A percentile compares a stretch with the other conserved stretches of the same genome.
Evolutionary conservation across 176 grass and related monocot genomes (phyloP).

Genomic region (Rhynchospora tenuis): DNA sequence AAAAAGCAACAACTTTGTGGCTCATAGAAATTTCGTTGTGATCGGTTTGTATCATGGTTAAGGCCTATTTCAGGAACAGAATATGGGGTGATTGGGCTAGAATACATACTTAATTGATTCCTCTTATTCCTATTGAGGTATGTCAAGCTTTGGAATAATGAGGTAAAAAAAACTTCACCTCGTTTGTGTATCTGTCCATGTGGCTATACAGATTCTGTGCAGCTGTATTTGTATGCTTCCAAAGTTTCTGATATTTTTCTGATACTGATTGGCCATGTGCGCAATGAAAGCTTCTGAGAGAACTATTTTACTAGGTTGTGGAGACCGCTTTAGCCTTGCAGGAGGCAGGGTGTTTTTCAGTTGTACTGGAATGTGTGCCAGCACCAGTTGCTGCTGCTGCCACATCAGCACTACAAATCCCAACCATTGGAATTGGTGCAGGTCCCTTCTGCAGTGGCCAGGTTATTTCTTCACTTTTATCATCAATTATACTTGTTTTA

Average conservation of each 20-base stretch:
- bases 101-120: background rate
- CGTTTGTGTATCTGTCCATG: background rate
- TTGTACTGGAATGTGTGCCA: constrained; percentile 90
- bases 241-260: background rate
- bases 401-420: constrained; percentile 71
- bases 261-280: background rate
- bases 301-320: constrained; percentile 55
- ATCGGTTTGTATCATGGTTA: too few relatives aligned
- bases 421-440: constrained; percentile 89
- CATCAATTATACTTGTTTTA: background rate
- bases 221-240: background rate
- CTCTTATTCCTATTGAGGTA: background rate
- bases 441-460: constrained; percentile 93
- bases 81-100: too few relatives aligned
- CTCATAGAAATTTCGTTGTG: too few relatives aligned
- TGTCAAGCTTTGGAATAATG: background rate
- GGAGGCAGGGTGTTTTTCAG: constrained; percentile 76
- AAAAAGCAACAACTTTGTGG: too few relatives aligned
- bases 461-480: constrained; percentile 41
- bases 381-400: constrained; percentile 78
- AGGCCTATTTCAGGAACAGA: too few relatives aligned
- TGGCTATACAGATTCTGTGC: background rate
- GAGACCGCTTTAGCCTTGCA: constrained; percentile 92
- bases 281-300: background rate
- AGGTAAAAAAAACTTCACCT: background rate